Base-by-base conservation (phyloP, 495 filamentous ascomycete species). In the Podospora didyma region DNA sequence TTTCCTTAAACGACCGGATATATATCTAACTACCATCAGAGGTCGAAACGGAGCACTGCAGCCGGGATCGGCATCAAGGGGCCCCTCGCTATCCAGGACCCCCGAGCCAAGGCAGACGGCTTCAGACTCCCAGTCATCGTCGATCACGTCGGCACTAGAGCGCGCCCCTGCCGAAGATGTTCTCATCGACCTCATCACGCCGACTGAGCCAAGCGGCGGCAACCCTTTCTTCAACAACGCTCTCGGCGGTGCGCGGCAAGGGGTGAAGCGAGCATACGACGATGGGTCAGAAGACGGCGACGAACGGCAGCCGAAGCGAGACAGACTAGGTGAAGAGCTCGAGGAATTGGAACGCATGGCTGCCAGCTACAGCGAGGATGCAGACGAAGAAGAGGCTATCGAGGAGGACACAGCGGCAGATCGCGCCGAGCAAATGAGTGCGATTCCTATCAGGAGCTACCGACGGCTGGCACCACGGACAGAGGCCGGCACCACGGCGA, bases 271-370 rank as follows among this genome's bases (percentile, higher is more conserved):
- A 24, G 53, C 66, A 1, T 60, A 52, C 17, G 68, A 69, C 16
- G 52, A 47, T 19, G 19, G 10, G n/a, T 12, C 11, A 12, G 45
- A 3, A 10, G 42, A 47, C 12, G 64, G 46, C 0, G 64, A 59
- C 47, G 65, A 64, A 34, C 68, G 59, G 2, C 23, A 46, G 1
- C 48, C 66, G n/a, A 70, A 69, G 46, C 52, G 68, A 44, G 68
- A 70, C 37, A 66, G 51, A 24, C 63, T 67, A 26, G 57, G 46
- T 3, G 66, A 69, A 39, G 66, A 66, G 44, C 49, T 70, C 9
- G 61, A 69, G 44, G 68, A 68, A 39, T 49, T 70, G 9, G 61
- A 64, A 5, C 42, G 53, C 10, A 56, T 68, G 54, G 28, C 22
- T 2, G 21, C 37, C 7, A 52, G 51, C 23, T 22, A 41, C 20